Base-by-base conservation (phyloP, 2,329 filamentous ascomycete genomes). In the Diaporthe sp. region DNA sequence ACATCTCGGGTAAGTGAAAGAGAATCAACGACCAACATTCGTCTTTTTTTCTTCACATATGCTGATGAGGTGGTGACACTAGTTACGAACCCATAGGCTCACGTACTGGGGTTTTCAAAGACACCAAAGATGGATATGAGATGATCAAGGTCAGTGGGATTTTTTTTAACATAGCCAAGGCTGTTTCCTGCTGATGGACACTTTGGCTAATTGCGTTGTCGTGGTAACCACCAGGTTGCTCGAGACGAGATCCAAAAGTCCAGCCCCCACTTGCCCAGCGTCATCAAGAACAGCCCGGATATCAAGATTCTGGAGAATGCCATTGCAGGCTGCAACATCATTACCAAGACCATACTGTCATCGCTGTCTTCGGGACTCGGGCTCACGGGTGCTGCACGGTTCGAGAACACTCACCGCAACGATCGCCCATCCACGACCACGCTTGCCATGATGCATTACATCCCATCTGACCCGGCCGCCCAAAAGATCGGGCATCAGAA, bases 361-460 rank as follows among this genome's bases (percentile, higher is more conserved):
- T 84, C 84, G 4, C 84, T 90, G 1, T 88, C 87, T 15, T 86
- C 84, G 13, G 86, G 82, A 3, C 83, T 87, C 75, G 83, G 83
- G 25, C 85, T 88, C 42, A 81, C 81, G 1, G 87, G 87, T 37
- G 83, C 83, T 6, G 81, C 80, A 17, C 83, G 87, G 50, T 88
- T 87, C 80, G 87, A 89, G 80, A 85, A 86, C 80, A 81, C 82
- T 73, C 87, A 89, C 83, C 86, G 86, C 77, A 88, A 88, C 81
- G 84, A 87, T 76, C 83, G 83, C 9, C 84, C 85, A 9, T 88
- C 86, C 8, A 87, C 85, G 37, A 86, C 82, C 65, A 88, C 87
- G 42, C 81, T 89, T n/a, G 86, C 86, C 76, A 87, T 89, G 86
- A 87, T 89, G 85, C 87, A 88, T 83, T 89, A 89, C 81, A 83